phyloP scores from a whole-genome alignment of 192 early-diverging fungal genomes.

The Backusella circina region DNA sequence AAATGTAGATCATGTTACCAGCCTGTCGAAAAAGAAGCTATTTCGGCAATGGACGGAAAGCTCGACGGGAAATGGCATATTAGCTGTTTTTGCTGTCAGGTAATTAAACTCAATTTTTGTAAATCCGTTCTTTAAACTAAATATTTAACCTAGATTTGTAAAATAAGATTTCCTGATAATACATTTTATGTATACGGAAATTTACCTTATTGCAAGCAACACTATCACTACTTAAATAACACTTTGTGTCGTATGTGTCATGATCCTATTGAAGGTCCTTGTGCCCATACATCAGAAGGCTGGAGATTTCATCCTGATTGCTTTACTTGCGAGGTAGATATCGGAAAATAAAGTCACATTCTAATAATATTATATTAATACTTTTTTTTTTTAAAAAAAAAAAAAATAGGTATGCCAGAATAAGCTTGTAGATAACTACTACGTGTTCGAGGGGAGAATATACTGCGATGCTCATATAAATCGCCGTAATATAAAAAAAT shows the following conservation, averaged over 20 bases:
- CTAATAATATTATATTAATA: background rate
- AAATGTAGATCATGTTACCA: conserved; percentile 63
- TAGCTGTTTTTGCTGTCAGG: conserved; percentile 66
- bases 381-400: too few species aligned
- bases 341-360: background rate
- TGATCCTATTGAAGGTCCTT: conserved; percentile 80
- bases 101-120: background rate
- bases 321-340: conserved; percentile 66
- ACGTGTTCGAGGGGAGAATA: conserved; percentile 57
- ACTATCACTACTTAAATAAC: conserved; percentile 84
- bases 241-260: conserved; percentile 77
- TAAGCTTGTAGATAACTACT: conserved; percentile 66
- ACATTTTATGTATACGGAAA: conserved; percentile 86
- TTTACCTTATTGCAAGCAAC: conserved; percentile 77
- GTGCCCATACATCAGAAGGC: conserved; percentile 82
- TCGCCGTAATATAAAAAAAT: conserved; percentile 19
- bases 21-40: conserved; percentile 67
- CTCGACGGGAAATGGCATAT: conserved; percentile 69
- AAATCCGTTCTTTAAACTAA: background rate
- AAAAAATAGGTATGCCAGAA: conserved; percentile 42
- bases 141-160: conserved; percentile 47
- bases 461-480: conserved; percentile 74
- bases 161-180: conserved; percentile 66
- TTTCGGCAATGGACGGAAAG: conserved; percentile 67
- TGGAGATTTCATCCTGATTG: conserved; percentile 84